These are phyloP conservation scores for Lunularia cruciata DNA, from an alignment of 225 moss, liverwort and hornwort genomes.

Conservation along the genomic window DNA sequence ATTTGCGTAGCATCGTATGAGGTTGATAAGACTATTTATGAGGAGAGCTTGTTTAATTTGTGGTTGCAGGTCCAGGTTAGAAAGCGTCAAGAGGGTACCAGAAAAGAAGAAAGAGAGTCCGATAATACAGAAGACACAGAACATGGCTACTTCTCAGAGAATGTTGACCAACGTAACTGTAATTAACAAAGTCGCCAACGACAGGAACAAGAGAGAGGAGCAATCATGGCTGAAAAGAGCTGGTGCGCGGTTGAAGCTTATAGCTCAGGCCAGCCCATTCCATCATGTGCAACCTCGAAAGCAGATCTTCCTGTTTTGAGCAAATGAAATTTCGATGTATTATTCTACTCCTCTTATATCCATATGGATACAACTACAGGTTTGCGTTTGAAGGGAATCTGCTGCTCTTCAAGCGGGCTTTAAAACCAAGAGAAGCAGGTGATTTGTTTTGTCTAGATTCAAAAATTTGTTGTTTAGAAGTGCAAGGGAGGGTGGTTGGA, in stretches of 20 bases:
- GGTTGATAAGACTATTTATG: conserved; percentile 1
- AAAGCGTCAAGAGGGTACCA: conserved; percentile 29
- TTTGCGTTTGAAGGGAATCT: conserved; percentile 24
- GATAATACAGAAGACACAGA: conserved; percentile 28
- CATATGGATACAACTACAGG: conserved; percentile 18
- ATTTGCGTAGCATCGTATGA: too few relatives aligned
- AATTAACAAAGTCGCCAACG: conserved; percentile 16
- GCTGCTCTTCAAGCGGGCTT: conserved; percentile 12
- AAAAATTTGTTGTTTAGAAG: background rate
- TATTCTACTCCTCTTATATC: conserved; percentile 17
- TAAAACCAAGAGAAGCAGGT: conserved; percentile 16
- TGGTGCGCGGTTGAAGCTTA: conserved; percentile 43
- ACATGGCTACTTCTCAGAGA: conserved; percentile 22
- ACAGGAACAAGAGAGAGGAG: conserved; percentile 38
- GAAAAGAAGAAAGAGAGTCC: conserved; percentile 30
- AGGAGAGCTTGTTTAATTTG: conserved; percentile 9
- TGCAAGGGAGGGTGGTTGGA: conserved; percentile 7
- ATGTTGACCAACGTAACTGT: conserved; percentile 29
- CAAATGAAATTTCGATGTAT: conserved; percentile 14
- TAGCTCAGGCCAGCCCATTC: conserved; percentile 53
- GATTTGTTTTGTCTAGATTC: conserved; percentile 17
- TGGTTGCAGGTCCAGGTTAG: conserved; percentile 34
- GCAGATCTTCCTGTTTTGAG: conserved; percentile 39
- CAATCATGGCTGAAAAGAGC: conserved; percentile 48
- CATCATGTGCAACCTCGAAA: conserved; percentile 35